Base-by-base conservation (phyloP, 495 filamentous ascomycete species). In the Aspergillus affinis region DNA sequence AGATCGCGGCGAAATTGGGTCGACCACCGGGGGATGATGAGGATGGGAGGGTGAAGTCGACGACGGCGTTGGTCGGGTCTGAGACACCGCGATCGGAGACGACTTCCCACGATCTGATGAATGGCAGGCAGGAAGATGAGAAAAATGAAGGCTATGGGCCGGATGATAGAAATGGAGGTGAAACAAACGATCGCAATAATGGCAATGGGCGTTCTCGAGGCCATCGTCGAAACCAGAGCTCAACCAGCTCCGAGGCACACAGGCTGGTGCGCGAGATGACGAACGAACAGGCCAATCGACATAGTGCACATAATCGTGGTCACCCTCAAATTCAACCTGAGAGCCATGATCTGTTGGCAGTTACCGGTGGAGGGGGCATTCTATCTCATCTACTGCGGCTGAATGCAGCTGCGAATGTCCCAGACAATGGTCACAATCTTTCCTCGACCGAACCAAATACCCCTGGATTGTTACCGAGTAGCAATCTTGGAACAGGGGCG, bases 371-470 rank as follows among this genome's bases (percentile, higher is more conserved):
- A 3, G 74, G 73, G 13, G 72, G 72, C 1, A 63, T 77, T 29
- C 50, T 77, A 17, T 72, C 72, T 3, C 74, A 77, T 46, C 55
- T 77, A 19, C 65, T 75, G 1, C 70, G 68, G 44, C 51, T 75
- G 18, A 71, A 72, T 49, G 60, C 61, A 1, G 48, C 50, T 4
- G 60, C 52, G 51, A 65, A 50, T 57, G 48, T 47, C 6, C 59
- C 49, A 51, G 67, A 50, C 54, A 57, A 23, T 48, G 60, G 9
- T 59, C 65, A 57, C 44, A 64, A 55, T 63, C 62, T 1, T 61
- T 52, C 56, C 3, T 36, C 56, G 15, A 48, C 20, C 13, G 36
- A 58, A 13, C n/a, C 46, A 6, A 51, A 19, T 15, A 58, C 53
- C n/a, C 54, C 53, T 8, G 4, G 21, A 48, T 21, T 44, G 15